These are phyloP conservation scores for Diaporthe ampelina DNA, from an alignment of 2,329 filamentous ascomycete genomes.

Conservation along the genomic window DNA sequence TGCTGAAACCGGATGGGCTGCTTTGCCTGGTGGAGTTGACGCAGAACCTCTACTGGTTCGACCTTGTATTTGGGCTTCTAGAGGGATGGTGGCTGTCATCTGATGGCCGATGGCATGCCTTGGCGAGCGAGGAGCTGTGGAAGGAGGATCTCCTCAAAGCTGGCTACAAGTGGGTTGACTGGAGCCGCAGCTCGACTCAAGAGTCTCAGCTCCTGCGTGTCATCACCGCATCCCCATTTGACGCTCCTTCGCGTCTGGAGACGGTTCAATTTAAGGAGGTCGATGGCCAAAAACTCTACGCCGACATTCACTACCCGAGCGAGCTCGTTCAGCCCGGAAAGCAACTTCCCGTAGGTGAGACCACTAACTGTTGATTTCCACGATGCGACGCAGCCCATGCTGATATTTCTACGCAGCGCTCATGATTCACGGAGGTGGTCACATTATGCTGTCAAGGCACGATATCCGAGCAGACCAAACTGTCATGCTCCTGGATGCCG, in stretches of 20 bases:
- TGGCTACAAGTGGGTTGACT: conserved; percentile 47
- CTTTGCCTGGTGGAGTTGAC: conserved; percentile 51
- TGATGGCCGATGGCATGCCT: conserved; percentile 47
- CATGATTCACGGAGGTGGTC: conserved; percentile 61
- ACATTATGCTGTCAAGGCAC: conserved; percentile 55
- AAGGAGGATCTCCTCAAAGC: conserved; percentile 41
- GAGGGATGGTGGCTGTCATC: conserved; percentile 54
- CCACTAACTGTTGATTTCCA: background rate
- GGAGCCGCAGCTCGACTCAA: conserved; percentile 44
- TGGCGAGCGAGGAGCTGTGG: conserved; percentile 45
- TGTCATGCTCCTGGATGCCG: conserved; percentile 51
- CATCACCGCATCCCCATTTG: conserved; percentile 44
- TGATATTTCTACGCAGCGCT: conserved; percentile 49
- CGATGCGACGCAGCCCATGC: background rate
- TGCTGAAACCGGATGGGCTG: conserved; percentile 50
- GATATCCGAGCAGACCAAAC: conserved; percentile 56
- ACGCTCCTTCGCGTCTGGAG: conserved; percentile 34
- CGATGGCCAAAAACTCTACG: conserved; percentile 44
- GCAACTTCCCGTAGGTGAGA: conserved; percentile 39
- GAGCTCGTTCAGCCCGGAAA: background rate
- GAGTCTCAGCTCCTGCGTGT: conserved; percentile 48
- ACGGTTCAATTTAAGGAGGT: conserved; percentile 45
- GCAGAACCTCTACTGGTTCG: conserved; percentile 46
- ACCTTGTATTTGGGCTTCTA: conserved; percentile 51
- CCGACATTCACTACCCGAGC: conserved; percentile 52